A percentile compares a stretch with the other conserved stretches of the same genome.
Conservation (phyloP, 1,284 basidiomycete genomes). For the Rhodotorula sp. region DNA sequence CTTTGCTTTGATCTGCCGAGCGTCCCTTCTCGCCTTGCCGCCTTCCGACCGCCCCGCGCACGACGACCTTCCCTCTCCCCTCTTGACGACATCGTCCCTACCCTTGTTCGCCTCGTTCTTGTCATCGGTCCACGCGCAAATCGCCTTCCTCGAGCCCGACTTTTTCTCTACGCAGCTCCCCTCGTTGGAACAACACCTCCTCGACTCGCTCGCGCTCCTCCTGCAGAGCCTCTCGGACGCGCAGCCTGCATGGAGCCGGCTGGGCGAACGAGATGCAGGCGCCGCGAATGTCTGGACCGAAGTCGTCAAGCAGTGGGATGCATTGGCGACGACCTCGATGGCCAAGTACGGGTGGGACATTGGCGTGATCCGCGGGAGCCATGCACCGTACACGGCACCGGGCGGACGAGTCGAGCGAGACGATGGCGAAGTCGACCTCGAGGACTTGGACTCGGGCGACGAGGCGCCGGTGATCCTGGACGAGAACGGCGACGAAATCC, state of each 20-base stretch:
- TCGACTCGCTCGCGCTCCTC: conserved; percentile 48
- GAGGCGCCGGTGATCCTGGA: conserved; percentile 45
- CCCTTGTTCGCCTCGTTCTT: conserved; percentile 40
- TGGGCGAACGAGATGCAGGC: background rate
- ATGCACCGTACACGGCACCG: conserved; percentile 15
- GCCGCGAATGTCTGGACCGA: conserved; percentile 18
- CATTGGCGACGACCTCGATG: conserved; percentile 19
- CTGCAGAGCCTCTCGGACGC: conserved; percentile 40
- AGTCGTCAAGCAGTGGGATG: conserved; percentile 36
- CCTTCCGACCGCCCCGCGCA: conserved; percentile 31
- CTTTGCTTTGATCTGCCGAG: conserved; percentile 47
- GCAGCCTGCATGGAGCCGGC: conserved; percentile 4
- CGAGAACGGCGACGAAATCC: conserved; percentile 2
- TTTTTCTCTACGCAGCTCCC: conserved; percentile 52
- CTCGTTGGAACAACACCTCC: conserved; percentile 49
- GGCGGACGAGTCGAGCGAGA: conserved; percentile 8
- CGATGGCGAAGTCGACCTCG: conserved; percentile 39
- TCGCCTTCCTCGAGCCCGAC: conserved; percentile 46
- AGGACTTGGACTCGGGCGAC: conserved; percentile 44
- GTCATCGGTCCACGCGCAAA: conserved; percentile 46
- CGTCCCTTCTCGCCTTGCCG: conserved; percentile 34
- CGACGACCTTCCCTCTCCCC: conserved; percentile 6
- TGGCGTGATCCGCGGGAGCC: conserved; percentile 26
- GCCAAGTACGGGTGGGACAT: conserved; percentile 43
- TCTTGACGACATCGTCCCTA: conserved; percentile 6